A percentile compares a stretch with the other conserved stretches of the same genome.
These are phyloP conservation scores for Verruconis gallopava DNA, from an alignment of 2,329 filamentous ascomycete species.

Conservation along the genomic window DNA sequence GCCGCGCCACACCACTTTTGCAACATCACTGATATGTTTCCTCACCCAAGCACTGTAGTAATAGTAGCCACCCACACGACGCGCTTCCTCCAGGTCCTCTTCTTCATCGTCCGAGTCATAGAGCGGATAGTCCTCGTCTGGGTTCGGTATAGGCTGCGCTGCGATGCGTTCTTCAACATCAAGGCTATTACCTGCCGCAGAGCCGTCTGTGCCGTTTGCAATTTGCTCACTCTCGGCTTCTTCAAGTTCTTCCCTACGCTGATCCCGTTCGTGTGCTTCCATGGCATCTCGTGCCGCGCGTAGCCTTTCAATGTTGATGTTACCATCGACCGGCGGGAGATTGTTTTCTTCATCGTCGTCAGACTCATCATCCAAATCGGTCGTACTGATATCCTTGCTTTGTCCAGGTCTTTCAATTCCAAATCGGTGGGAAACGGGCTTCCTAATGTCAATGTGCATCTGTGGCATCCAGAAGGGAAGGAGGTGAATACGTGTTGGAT, in stretches of 20 bases:
- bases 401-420: slow-evolving; percentile 73
- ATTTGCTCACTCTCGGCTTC: slow-evolving; percentile 22
- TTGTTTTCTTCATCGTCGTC: slow-evolving; percentile 45
- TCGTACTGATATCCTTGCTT: slow-evolving; percentile 62
- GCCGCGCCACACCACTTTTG: slow-evolving; percentile 20
- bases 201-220: slow-evolving; percentile 18
- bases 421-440: slow-evolving; percentile 76
- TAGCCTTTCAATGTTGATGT: slow-evolving; percentile 33
- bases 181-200: slow-evolving; percentile 27
- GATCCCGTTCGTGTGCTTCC: slow-evolving; percentile 37
- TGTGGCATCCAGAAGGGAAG: slow-evolving; percentile 97
- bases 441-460: slow-evolving; percentile 96
- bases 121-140: slow-evolving; percentile 62
- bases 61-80: slow-evolving; percentile 59
- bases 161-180: slow-evolving; percentile 79
- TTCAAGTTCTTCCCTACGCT: slow-evolving; percentile 30
- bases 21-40: slow-evolving; percentile 37
- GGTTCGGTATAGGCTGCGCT: slow-evolving; percentile 39
- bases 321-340: slow-evolving; percentile 18
- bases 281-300: slow-evolving; percentile 38
- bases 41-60: slow-evolving; percentile 49
- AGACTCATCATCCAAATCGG: slow-evolving; percentile 63
- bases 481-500: slow-evolving; percentile 75
- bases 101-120: slow-evolving; percentile 86
- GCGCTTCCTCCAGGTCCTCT: slow-evolving; percentile 65